Base-by-base conservation (phyloP, 1,139 yeast genomes). In the Candida neerlandica region DNA sequence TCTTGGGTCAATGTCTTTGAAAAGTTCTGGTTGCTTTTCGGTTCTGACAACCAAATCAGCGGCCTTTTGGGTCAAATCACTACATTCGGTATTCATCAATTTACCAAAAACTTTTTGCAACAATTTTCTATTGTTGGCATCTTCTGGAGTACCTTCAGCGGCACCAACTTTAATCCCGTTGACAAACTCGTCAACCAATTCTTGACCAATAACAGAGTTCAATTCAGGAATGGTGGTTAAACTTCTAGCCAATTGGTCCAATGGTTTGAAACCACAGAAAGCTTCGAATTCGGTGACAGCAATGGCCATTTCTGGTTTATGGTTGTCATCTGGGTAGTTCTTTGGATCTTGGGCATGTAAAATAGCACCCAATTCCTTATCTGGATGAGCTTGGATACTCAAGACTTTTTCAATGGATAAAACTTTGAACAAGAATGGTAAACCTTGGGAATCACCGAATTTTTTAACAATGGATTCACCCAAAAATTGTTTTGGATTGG, bases 241-340 rank as follows among this genome's bases (percentile, higher is more conserved):
- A 55, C 90, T 83, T 44, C 74, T 73, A 37, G 85, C 83, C 58
- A 94, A 80, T 69, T 91, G 86, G 43, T 78, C 80, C 61, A 92
- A 80, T 11, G 99, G 99, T 67, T 95, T 87, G 76, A 94, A 94
- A 0, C 99, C 99, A 70, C 99, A 94, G 73, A 94, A 92, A 0
- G 97, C 99, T 74, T 94, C 98, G 62, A 94, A 94, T 53, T 83
- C 89, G 16, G 98, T 92, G 48, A 94, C 84, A 10, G 99, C 99
- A 66, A 94, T 84, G 47, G 99, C 98, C 98, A 94, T 95, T 70
- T 94, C 99, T 19, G 99, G 99, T 76, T 94, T 94, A 73, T 94
- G 99, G 75, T 94, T 94, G 66, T 85, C 96, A 71, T 94, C 99
- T 3, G 98, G 99, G 68, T 95, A 94, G 71, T 94, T 89, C 61